Base-by-base conservation (phyloP, 345 rosid genomes). In the Salix koriyanagi region DNA sequence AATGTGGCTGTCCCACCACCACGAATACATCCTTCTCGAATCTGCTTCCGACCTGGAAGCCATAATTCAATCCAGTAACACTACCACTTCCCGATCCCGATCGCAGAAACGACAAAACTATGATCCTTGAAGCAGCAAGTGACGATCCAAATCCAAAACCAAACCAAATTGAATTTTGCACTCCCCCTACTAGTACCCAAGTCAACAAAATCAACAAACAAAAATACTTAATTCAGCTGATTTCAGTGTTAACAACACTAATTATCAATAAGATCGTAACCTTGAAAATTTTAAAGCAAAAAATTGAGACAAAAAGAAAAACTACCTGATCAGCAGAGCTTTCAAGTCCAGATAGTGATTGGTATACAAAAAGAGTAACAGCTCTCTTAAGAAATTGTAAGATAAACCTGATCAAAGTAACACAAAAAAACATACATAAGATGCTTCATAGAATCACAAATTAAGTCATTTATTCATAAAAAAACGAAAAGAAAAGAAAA, bases 1-100 rank as follows among this genome's bases (percentile, higher is more conserved):
- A 41, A 87, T 89, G 83, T 96, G 98, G 89, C 99, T 93, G 83
- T 92, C 92, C 99, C 99, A 96, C 99, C 99, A 96, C 99, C 99
- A 96, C 39, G 99, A 93, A 72, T 93, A 93, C 84, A 72, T 89
- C 70, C 90, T 86, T 79, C 84, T 91, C 19, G 88, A 79, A 83
- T 88, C 90, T 1, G 85, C 85, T 7, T 76, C 77, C 32, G 73
- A 78, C 23, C 75, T 61, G 36, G 87, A 73, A 13, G 87, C 88
- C 98, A 96, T 93, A 50, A 74, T 83, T 76, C 70, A 72, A 81
- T 76, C 78, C 70, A 72, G 76, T 23, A 61, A 10, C 67, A 67
- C 74, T 44, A 75, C 65, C 46, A 44, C 62, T 74, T 84, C 67
- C 80, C 28, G 71, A 42, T 36, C 74, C 70, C 37, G 42, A 30